These are phyloP conservation scores for Hygrophorus russula DNA, from an alignment of 768 basidiomycete genomes.

Conservation along the genomic window DNA sequence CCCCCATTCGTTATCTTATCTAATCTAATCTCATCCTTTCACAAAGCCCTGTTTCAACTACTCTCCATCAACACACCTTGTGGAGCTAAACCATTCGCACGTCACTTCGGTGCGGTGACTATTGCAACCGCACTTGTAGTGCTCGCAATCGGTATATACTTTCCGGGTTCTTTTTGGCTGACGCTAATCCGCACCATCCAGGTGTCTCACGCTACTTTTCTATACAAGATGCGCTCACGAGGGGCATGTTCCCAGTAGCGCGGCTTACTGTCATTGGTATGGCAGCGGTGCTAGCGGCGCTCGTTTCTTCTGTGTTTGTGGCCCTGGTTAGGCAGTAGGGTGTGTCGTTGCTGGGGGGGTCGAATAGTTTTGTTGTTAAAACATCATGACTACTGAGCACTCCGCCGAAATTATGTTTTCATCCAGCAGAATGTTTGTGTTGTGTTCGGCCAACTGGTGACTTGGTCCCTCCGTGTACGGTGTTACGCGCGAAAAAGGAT, in stretches of 20 bases:
- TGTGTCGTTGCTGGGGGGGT: too few relatives aligned
- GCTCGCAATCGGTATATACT: constrained; percentile 16
- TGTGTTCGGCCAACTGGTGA: too few relatives aligned
- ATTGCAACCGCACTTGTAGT: constrained; percentile 24
- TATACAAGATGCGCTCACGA: constrained; percentile 23
- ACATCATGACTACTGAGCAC: too few relatives aligned
- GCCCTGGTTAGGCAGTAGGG: constrained; percentile 16
- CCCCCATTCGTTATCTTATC: neutral
- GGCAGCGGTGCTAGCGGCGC: constrained; percentile 16
- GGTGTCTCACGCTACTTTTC: constrained; percentile 14
- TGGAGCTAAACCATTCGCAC: constrained; percentile 12
- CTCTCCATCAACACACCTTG: constrained; percentile 20
- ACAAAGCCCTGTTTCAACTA: constrained; percentile 33
- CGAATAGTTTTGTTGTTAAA: too few relatives aligned
- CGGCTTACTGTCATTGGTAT: constrained; percentile 21
- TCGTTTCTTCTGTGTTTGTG: constrained; percentile 25
- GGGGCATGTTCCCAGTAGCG: constrained; percentile 29
- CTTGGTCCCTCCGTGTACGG: too few relatives aligned
- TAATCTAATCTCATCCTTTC: neutral
- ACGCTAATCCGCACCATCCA: neutral
- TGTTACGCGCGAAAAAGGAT: too few relatives aligned
- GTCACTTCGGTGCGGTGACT: constrained; percentile 34
- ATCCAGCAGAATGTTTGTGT: too few relatives aligned
- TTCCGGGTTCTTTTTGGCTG: neutral
- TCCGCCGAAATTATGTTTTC: too few relatives aligned